Base-by-base conservation (phyloP, 345 rosid species). In the Diplotaxis tenuifolia region DNA sequence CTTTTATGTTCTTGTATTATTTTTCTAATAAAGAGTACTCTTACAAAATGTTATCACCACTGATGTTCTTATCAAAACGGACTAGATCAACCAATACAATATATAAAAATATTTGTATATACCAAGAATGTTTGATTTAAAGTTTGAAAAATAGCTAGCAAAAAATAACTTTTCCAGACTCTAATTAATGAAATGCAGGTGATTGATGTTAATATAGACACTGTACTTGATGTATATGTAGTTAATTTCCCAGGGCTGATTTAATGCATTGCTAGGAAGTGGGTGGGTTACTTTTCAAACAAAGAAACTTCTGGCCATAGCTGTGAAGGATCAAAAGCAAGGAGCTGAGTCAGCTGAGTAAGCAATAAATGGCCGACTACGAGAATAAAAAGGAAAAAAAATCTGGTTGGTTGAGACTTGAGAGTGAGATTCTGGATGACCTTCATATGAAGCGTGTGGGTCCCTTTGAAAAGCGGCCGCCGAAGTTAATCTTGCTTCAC, bases 381-480 rank as follows among this genome's bases (percentile, higher is more conserved):
- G 50, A 53, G 53, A 32, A 65, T 23, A 70, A 22, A 10, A 31
- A 62, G 29, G 27, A 67, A 29, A 74, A 74, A 47, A 70, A 62
- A 56, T 77, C 65, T 28, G 79, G 75, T 58, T 84, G 79, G 87
- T 80, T n/a, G n/a, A n/a, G n/a, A n/a, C n/a, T 45, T 25, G 67
- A 20, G 67, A 47, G 64, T 29, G 62, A 75, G 85, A 82, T 72
- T 84, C 86, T 79, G 78, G 80, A 81, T 78, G 84, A 75, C 78
- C 68, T 65, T 50, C 57, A 4, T 54, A 1, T 69, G 72, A 71
- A 77, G 29, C 68, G 66, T 22, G 71, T 63, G 83, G 96, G 79
- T 25, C 87, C 86, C 69, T 58, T 63, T 42, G 62, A 80, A 79
- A 81, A 82, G 91, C 91, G 77, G 89, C 89, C 86, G 84, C 83